These are phyloP conservation scores for Clavariopsis aquatica DNA, from an alignment of 495 filamentous ascomycete species.

Conservation along the genomic window DNA sequence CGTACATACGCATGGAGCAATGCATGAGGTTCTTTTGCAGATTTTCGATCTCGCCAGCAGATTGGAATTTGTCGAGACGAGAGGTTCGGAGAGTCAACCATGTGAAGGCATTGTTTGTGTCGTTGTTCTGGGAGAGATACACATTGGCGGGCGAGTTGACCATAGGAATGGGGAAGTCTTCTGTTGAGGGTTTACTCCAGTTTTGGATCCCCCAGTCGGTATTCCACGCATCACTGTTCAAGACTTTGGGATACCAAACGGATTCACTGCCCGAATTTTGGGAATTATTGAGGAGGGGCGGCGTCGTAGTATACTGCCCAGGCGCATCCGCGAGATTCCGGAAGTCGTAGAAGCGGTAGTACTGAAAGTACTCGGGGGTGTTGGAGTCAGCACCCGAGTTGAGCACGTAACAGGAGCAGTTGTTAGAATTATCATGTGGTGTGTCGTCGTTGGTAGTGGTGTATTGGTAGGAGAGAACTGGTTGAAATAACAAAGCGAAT, in stretches of 20 bases:
- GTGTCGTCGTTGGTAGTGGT: slow-evolving; percentile 11
- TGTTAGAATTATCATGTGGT: slow-evolving; percentile 23
- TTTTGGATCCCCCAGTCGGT: slow-evolving; percentile 60
- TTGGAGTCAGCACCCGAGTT: slow-evolving; percentile 21
- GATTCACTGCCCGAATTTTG: slow-evolving; percentile 32
- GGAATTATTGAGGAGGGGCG: slow-evolving; percentile 17
- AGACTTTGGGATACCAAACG: slow-evolving; percentile 47
- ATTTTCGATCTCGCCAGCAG: slow-evolving; percentile 67
- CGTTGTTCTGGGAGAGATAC: slow-evolving; percentile 53
- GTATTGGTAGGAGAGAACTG: slow-evolving; percentile 16
- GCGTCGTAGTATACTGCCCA: slow-evolving; percentile 40
- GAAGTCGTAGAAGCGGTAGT: slow-evolving; percentile 71
- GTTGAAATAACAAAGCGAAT: slow-evolving; percentile 21
- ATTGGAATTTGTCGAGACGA: slow-evolving; percentile 57
- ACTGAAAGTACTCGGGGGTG: slow-evolving; percentile 55
- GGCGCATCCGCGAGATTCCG: slow-evolving; percentile 50
- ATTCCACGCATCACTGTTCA: slow-evolving; percentile 43
- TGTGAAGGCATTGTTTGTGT: slow-evolving; percentile 45
- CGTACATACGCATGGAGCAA: slow-evolving; percentile 63
- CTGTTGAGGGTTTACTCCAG: slow-evolving; percentile 57
- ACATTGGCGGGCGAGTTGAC: slow-evolving; percentile 66
- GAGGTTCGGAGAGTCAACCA: slow-evolving; percentile 65
- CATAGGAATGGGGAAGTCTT: slow-evolving; percentile 53
- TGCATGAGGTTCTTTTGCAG: slow-evolving; percentile 55
- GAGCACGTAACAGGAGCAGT: slow-evolving; percentile 35